Percentiles rank a stretch among this genome's conserved stretches.
phyloP scores from a whole-genome alignment of 2,329 filamentous ascomycete genomes.

The Trichoderma sp. region DNA sequence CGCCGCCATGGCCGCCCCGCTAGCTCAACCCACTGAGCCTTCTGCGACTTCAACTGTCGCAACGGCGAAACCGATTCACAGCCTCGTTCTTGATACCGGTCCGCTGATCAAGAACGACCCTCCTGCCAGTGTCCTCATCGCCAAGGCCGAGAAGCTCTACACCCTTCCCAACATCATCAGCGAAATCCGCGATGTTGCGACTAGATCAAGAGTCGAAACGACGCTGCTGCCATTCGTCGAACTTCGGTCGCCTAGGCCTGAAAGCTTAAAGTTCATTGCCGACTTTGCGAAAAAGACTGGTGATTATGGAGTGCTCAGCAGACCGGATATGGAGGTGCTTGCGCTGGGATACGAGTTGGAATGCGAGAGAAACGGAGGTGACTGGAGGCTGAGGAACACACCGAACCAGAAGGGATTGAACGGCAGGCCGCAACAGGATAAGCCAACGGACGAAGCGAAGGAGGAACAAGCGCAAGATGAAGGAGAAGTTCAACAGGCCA shows the following conservation, averaged over 20 bases:
- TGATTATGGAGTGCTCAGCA: slow-evolving; percentile 83
- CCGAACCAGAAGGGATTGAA: slow-evolving; percentile 80
- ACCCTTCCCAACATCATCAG: slow-evolving; percentile 83
- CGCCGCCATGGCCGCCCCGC: slow-evolving; percentile 28
- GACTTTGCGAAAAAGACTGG: slow-evolving; percentile 89
- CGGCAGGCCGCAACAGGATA: slow-evolving; percentile 49
- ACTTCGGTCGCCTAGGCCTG: slow-evolving; percentile 70
- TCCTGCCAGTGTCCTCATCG: slow-evolving; percentile 76
- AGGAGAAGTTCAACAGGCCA: slow-evolving; percentile 28
- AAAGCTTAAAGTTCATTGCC: slow-evolving; percentile 76
- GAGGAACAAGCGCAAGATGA: slow-evolving; percentile 14
- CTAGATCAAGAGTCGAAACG: slow-evolving; percentile 78
- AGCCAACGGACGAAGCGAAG: slow-evolving; percentile 30
- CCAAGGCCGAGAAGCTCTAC: slow-evolving; percentile 73
- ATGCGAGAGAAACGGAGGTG: slow-evolving; percentile 83
- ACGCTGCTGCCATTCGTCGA: slow-evolving; percentile 83
- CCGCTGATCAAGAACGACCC: slow-evolving; percentile 94
- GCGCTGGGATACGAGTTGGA: slow-evolving; percentile 95
- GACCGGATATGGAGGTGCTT: slow-evolving; percentile 84
- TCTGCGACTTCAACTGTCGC: slow-evolving; percentile 20
- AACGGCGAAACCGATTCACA: slow-evolving; percentile 69
- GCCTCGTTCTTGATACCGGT: slow-evolving; percentile 85
- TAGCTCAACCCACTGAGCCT: slow-evolving; percentile 19
- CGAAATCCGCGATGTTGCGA: slow-evolving; percentile 85
- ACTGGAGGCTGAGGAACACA: slow-evolving; percentile 77